These are phyloP conservation scores for Oryza meyeriana DNA, from an alignment of 176 grass and related monocot genomes.

Conservation along the genomic window DNA sequence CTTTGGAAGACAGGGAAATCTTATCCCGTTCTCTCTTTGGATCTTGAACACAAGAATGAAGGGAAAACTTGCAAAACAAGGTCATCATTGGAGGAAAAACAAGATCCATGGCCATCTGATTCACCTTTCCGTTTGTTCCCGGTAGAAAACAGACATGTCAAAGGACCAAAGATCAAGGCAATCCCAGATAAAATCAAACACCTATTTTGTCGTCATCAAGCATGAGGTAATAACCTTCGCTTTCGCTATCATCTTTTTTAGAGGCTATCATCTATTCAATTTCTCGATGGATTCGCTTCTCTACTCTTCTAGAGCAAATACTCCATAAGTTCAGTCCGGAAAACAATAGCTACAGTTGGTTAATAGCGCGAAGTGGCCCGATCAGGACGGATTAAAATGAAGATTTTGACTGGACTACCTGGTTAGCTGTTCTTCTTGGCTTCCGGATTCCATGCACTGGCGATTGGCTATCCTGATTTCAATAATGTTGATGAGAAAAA, in stretches of 20 bases:
- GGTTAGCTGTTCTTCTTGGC: not conserved
- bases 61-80: conserved; percentile 24
- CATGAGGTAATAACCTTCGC: conserved; percentile 13
- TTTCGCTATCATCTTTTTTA: not conserved
- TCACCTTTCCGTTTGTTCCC: conserved; percentile 1
- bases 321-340: not conserved
- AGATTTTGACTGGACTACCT: not conserved
- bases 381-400: not conserved
- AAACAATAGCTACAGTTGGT: not conserved
- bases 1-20: conserved; percentile 48
- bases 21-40: conserved; percentile 39
- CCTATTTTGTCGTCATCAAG: not conserved
- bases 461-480: not conserved
- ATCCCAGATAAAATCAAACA: conserved; percentile 6
- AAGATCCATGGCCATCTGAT: conserved; percentile 21
- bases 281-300: not conserved
- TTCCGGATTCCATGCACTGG: not conserved
- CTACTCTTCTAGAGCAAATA: not conserved
- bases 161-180: not conserved
- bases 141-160: conserved; percentile 11
- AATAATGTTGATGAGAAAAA: not conserved
- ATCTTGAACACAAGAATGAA: conserved; percentile 31
- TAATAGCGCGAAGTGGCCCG: not conserved
- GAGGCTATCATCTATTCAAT: not conserved
- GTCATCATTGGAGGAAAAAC: conserved; percentile 25